A percentile compares a stretch with the other conserved stretches of the same genome.
Conservation (phyloP, 495 filamentous ascomycete genomes). For the Apodospora peruviana region DNA sequence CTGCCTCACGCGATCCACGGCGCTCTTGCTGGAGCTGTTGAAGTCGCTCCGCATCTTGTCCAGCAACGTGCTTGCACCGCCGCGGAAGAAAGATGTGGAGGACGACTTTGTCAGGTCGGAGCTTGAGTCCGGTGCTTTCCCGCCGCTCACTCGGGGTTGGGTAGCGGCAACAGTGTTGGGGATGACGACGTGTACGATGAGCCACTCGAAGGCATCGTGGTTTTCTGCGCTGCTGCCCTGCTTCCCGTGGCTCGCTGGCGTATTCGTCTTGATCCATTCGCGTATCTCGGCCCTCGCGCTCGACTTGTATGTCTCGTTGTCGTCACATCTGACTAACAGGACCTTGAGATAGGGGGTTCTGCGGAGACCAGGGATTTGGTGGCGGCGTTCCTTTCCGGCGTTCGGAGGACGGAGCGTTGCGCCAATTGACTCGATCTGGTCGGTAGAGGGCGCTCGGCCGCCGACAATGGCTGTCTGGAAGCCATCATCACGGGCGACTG, state of each 20-base stretch:
- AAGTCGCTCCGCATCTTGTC: conserved; percentile 92
- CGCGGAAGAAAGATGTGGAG: conserved; percentile 63
- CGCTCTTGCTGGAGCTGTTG: conserved; percentile 74
- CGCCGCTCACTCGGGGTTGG: conserved; percentile 51
- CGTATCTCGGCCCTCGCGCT: conserved; percentile 69
- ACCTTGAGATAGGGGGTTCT: conserved; percentile 94
- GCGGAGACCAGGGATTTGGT: conserved; percentile 91
- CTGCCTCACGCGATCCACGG: conserved; percentile 77
- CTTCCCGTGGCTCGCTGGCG: conserved; percentile 47
- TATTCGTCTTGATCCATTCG: conserved; percentile 85
- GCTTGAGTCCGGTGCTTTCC: conserved; percentile 29
- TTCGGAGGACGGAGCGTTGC: conserved; percentile 16
- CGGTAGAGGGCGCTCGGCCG: conserved; percentile 22
- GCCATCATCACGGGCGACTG: conserved; percentile 41
- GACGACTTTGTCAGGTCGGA: conserved; percentile 35
- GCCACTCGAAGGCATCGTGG: conserved; percentile 97
- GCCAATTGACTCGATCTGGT: conserved; percentile 24
- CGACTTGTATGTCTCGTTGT: conserved; percentile 87
- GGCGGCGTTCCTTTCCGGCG: conserved; percentile 56
- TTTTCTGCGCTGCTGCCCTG: conserved; percentile 50
- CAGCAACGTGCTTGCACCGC: conserved; percentile 70
- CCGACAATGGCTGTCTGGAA: conserved; percentile 40
- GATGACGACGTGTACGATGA: conserved; percentile 85
- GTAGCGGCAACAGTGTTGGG: conserved; percentile 71
- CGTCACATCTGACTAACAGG: conserved; percentile 82